These are phyloP conservation scores for Aspergillus sparsus DNA, from an alignment of 495 filamentous ascomycete species.

Conservation along the genomic window DNA sequence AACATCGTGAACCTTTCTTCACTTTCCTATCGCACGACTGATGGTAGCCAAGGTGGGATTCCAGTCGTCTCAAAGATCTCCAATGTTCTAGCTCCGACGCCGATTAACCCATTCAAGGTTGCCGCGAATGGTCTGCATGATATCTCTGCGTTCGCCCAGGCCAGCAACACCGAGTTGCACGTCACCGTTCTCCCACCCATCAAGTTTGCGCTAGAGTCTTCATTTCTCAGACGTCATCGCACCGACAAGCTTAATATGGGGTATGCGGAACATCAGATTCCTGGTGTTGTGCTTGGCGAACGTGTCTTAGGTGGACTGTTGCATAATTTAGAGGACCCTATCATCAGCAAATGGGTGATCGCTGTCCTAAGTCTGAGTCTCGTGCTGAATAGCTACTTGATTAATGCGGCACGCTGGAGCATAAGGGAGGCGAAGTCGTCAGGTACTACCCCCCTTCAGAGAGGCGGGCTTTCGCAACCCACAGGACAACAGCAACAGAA, in stretches of 20 bases:
- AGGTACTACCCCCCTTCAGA: not conserved
- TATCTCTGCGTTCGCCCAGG: not conserved
- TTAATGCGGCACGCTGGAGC: constrained; percentile 1
- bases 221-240: not conserved
- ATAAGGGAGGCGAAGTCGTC: not conserved
- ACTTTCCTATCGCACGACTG: constrained; percentile 10
- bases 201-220: constrained; percentile 3
- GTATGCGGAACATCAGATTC: not conserved
- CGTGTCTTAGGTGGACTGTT: constrained; percentile 11
- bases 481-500: not conserved
- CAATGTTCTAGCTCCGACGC: constrained; percentile 22
- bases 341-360: constrained; percentile 16
- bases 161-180: not conserved
- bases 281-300: not conserved
- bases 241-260: not conserved
- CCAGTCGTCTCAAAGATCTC: constrained; percentile 8
- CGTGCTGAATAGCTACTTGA: constrained; percentile 15
- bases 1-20: constrained; percentile 18
- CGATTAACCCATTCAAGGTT: constrained; percentile 22
- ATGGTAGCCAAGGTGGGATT: not conserved
- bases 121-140: constrained; percentile 12
- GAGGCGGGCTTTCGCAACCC: not conserved
- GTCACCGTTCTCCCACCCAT: constrained; percentile 17
- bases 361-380: constrained; percentile 11
- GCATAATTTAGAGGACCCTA: constrained; percentile 9